Evolutionary conservation across 768 basidiomycete genomes (phyloP).

Genomic region (Tulasnella calospora): DNA sequence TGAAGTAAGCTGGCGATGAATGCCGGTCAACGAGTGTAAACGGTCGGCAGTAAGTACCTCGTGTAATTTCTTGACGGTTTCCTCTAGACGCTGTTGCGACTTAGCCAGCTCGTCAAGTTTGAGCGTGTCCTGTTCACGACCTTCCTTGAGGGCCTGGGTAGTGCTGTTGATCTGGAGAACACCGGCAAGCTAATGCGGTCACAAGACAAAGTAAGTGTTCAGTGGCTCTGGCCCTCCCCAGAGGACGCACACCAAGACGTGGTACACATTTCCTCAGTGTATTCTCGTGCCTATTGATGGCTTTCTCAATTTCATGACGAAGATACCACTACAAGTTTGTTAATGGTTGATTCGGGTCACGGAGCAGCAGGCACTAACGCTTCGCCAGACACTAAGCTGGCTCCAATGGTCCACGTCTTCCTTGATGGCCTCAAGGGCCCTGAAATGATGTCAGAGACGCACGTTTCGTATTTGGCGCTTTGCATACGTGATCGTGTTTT

Average conservation of each 20-base stretch:
- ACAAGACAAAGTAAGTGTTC: background rate
- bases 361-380: background rate
- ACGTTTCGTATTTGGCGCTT: background rate
- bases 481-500: background rate
- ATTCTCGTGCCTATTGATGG: background rate
- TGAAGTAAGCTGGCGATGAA: background rate
- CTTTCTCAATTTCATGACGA: background rate
- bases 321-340: background rate
- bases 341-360: background rate
- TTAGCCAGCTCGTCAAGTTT: background rate
- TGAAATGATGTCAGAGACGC: background rate
- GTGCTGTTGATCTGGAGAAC: background rate
- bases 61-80: background rate
- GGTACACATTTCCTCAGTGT: background rate
- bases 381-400: background rate
- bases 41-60: background rate
- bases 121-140: background rate
- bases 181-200: background rate
- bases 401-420: background rate
- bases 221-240: background rate
- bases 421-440: background rate
- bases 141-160: background rate
- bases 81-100: background rate
- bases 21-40: background rate
- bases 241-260: background rate